phyloP scores from a whole-genome alignment of 345 rosid genomes.

The Rubroshorea leprosula region DNA sequence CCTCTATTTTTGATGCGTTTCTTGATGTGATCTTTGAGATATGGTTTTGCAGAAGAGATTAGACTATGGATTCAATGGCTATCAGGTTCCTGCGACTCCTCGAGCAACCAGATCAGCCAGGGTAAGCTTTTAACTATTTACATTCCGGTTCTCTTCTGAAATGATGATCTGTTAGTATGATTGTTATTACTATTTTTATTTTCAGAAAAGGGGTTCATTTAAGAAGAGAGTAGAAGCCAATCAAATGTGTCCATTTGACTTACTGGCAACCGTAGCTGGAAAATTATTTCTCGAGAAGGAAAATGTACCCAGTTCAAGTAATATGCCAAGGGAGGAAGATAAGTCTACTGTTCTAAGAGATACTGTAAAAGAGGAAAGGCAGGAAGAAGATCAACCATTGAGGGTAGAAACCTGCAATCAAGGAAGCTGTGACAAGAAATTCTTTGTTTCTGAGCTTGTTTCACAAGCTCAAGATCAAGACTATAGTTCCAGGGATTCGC shows the following conservation, averaged over 20 bases:
- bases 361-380: slow-evolving; percentile 31
- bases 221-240: slow-evolving; percentile 18
- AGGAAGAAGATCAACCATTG: slow-evolving; percentile 23
- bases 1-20: slow-evolving; percentile 20
- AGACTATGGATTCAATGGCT: slow-evolving; percentile 87
- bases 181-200: not conserved
- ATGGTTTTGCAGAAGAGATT: slow-evolving; percentile 88
- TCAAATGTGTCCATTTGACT: slow-evolving; percentile 23
- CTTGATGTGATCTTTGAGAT: slow-evolving; percentile 48
- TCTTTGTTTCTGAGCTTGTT: slow-evolving; percentile 49
- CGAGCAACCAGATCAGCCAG: slow-evolving; percentile 89
- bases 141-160: not conserved
- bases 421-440: slow-evolving; percentile 30
- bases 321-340: slow-evolving; percentile 37
- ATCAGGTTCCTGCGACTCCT: slow-evolving; percentile 76
- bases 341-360: slow-evolving; percentile 21
- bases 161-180: not conserved
- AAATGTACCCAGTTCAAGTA: slow-evolving; percentile 27
- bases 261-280: slow-evolving; percentile 31
- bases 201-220: slow-evolving; percentile 20
- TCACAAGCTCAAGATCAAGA: slow-evolving; percentile 33
- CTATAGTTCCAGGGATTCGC: slow-evolving; percentile 29
- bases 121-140: slow-evolving; percentile 32
- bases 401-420: slow-evolving; percentile 44
- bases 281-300: slow-evolving; percentile 20